phyloP scores from a whole-genome alignment of 495 filamentous ascomycete species.

The Aeminium ludgeri region DNA sequence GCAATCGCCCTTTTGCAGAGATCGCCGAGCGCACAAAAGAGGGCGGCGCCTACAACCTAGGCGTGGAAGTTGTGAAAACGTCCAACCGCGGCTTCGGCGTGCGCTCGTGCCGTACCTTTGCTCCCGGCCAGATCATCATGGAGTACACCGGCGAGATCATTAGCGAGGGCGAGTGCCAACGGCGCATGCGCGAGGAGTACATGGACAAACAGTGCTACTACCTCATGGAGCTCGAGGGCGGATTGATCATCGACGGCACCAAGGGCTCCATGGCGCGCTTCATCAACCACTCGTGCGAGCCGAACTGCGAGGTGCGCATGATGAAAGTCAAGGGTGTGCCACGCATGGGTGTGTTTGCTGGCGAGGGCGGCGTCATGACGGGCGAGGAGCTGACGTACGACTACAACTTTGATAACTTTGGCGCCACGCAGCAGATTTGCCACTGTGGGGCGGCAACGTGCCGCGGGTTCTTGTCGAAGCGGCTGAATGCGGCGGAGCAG shows the following conservation, averaged over 20 bases:
- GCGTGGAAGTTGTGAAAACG: conserved; percentile 90
- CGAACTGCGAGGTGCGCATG: conserved; percentile 96
- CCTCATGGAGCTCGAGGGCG: conserved; percentile 93
- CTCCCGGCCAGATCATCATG: conserved; percentile 86
- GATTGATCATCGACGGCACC: conserved; percentile 97
- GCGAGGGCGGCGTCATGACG: conserved; percentile 72
- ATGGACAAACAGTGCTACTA: conserved; percentile 93
- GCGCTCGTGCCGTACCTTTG: conserved; percentile 72
- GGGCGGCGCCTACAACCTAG: conserved; percentile 66
- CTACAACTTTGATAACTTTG: conserved; percentile 76
- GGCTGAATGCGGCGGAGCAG: conserved; percentile 11
- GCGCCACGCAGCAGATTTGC: conserved; percentile 27
- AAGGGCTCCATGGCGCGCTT: conserved; percentile 91
- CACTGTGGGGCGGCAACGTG: conserved; percentile 28
- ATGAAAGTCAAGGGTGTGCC: conserved; percentile 93
- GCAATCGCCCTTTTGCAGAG: conserved; percentile 73
- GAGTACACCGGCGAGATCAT: conserved; percentile 97
- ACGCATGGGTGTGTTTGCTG: conserved; percentile 93
- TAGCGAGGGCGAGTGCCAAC: conserved; percentile 79
- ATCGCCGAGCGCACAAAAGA: conserved; percentile 27
- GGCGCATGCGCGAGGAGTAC: conserved; percentile 80
- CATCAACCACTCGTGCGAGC: conserved; percentile 92
- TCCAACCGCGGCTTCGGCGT: conserved; percentile 78
- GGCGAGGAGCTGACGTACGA: conserved; percentile 98
- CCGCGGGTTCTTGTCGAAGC: conserved; percentile 25